Conservation (phyloP, 345 rosid genomes). For the Sapria himalayana region DNA sequence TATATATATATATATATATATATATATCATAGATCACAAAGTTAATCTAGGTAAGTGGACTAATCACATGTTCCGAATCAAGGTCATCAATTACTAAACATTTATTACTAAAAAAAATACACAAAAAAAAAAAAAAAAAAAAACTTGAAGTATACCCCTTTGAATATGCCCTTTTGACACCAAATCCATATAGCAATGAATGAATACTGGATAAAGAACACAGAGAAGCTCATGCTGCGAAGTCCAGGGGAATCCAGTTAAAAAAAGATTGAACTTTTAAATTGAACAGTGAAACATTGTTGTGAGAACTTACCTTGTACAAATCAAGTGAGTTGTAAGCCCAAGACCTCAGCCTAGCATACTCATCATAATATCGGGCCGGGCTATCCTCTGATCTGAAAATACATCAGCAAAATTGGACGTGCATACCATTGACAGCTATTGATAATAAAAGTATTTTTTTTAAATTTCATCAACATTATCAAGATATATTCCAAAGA, state of each 20-base stretch:
- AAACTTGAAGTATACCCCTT: slow-evolving; percentile 34
- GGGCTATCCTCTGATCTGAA: slow-evolving; percentile 49
- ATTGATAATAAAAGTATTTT: no score
- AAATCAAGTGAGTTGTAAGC: slow-evolving; percentile 58
- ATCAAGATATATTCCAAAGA: no score
- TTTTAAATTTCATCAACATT: no score
- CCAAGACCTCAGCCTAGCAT: slow-evolving; percentile 77
- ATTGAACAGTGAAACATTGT: background rate
- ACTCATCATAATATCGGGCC: slow-evolving; percentile 41
- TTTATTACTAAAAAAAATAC: no score
- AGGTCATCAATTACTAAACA: no score
- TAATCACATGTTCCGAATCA: no score
- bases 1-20: no score
- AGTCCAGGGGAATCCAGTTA: slow-evolving; percentile 6
- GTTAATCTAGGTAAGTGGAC: no score
- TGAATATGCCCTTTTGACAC: slow-evolving; percentile 62
- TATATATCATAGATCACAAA: no score
- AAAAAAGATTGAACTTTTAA: background rate
- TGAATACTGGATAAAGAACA: slow-evolving; percentile 86
- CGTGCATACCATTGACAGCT: no score
- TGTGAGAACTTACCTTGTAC: slow-evolving; percentile 35
- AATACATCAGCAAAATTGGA: background rate
- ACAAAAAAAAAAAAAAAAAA: slow-evolving; percentile 2
- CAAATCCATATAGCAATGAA: slow-evolving; percentile 86
- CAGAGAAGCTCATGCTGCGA: slow-evolving; percentile 87